These are phyloP conservation scores for Mycena indigotica DNA, from an alignment of 768 basidiomycete genomes.

Conservation along the genomic window DNA sequence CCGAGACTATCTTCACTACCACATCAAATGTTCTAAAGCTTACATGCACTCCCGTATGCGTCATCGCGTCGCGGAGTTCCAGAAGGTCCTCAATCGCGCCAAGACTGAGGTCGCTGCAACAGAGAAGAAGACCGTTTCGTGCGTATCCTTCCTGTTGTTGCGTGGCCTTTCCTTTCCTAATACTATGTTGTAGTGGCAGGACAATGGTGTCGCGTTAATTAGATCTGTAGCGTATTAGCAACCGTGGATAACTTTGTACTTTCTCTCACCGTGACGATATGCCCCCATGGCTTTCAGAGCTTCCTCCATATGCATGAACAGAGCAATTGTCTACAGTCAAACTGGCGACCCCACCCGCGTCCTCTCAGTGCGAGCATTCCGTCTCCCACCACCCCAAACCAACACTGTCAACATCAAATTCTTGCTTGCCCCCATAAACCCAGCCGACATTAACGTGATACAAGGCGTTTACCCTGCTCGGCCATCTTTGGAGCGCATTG, in stretches of 20 bases:
- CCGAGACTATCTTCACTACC: constrained; percentile 99
- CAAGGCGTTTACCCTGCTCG: constrained; percentile 81
- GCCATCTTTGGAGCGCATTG: constrained; percentile 45
- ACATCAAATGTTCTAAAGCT: constrained; percentile 98
- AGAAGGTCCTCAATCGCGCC: constrained; percentile 92
- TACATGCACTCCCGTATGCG: constrained; percentile 99
- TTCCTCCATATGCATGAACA: constrained; percentile 29
- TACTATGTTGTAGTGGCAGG: constrained; percentile 47
- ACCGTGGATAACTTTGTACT: too few relatives aligned
- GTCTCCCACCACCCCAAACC: constrained; percentile 55
- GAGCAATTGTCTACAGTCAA: constrained; percentile 65
- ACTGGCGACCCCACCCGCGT: constrained; percentile 67
- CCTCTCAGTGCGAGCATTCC: constrained; percentile 54
- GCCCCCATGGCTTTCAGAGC: background rate
- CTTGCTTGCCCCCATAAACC: constrained; percentile 76
- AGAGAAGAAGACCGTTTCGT: constrained; percentile 93
- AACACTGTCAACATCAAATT: constrained; percentile 65
- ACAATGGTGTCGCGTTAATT: constrained; percentile 58
- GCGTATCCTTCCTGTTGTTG: constrained; percentile 28
- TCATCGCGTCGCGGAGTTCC: constrained; percentile 90
- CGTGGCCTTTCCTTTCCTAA: constrained; percentile 7
- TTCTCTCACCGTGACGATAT: background rate
- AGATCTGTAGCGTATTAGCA: constrained; percentile 8
- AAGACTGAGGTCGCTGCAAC: constrained; percentile 85
- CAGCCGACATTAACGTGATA: constrained; percentile 78